Evolutionary conservation across 73 alveolate species (phyloP).

Genomic region (Paramecium sonneborni): DNA sequence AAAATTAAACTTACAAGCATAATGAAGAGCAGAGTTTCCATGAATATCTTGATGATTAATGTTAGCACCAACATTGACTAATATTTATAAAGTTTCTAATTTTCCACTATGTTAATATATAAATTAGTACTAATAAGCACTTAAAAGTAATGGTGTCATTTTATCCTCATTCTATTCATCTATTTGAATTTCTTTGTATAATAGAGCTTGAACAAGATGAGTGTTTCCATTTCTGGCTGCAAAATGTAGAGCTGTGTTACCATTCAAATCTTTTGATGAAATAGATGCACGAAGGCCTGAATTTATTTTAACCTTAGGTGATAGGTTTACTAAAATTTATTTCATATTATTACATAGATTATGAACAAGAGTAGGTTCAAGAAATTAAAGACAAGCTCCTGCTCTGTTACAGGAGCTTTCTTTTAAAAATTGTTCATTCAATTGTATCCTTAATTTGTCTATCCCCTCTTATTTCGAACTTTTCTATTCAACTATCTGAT

Average conservation of each 20-base stretch:
- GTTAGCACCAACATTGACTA: neutral
- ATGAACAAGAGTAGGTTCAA: neutral
- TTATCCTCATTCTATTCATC: neutral
- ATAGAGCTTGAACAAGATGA: neutral
- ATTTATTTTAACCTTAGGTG: neutral
- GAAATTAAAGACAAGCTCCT: slow-evolving; percentile 35
- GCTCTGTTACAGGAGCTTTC: neutral
- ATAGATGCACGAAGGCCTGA: neutral
- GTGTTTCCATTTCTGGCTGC: neutral
- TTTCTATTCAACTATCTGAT: neutral
- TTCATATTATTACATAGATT: neutral
- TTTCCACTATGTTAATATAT: neutral
- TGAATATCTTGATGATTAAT: slow-evolving; percentile 6
- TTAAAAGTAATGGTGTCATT: neutral
- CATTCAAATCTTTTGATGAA: neutral
- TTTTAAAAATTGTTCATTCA: neutral
- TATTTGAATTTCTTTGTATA: neutral
- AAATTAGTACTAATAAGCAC: slow-evolving; percentile 1
- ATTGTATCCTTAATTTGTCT: neutral
- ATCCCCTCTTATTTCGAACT: neutral
- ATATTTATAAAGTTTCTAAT: neutral
- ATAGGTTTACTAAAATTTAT: neutral
- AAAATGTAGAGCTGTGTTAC: neutral
- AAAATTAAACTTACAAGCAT: neutral
- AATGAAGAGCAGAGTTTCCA: neutral